Percentiles rank a stretch among this genome's conserved stretches.
phyloP scores from a whole-genome alignment of 2,329 filamentous ascomycete species.

The Gyromitra esculenta region DNA sequence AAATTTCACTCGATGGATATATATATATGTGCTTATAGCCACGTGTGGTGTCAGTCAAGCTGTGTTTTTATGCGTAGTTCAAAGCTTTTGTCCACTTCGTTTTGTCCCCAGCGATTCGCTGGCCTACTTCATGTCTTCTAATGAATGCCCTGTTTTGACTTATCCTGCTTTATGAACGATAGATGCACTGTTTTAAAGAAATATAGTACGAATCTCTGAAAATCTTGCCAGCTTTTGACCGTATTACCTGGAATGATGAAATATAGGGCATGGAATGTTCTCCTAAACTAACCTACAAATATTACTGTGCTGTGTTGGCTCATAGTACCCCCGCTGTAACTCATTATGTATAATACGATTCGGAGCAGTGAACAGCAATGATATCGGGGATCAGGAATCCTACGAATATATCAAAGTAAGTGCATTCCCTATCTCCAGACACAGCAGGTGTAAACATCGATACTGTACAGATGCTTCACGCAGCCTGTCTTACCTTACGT shows the following conservation, averaged over 20 bases:
- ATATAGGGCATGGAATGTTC: neutral
- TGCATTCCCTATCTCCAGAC: no score
- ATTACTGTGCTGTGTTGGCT: no score
- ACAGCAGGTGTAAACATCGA: no score
- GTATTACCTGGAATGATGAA: neutral
- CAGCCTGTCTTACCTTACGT: no score
- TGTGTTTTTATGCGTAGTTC: neutral
- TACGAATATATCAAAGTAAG: no score
- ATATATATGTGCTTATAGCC: neutral
- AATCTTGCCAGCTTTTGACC: neutral
- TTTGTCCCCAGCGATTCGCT: neutral
- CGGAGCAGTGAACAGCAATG: no score
- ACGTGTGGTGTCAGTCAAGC: neutral
- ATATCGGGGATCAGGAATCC: no score
- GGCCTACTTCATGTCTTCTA: neutral
- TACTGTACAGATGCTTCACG: no score
- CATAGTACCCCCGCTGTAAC: no score
- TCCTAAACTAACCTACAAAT: no score
- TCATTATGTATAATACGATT: no score
- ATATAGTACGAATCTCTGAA: neutral
- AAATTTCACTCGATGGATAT: neutral
- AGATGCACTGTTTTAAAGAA: neutral
- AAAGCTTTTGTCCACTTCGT: neutral
- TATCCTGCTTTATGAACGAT: conserved; percentile 2
- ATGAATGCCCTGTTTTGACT: conserved; percentile 1